Base-by-base conservation (phyloP, 495 filamentous ascomycete genomes). In the Penicillium odoratum region DNA sequence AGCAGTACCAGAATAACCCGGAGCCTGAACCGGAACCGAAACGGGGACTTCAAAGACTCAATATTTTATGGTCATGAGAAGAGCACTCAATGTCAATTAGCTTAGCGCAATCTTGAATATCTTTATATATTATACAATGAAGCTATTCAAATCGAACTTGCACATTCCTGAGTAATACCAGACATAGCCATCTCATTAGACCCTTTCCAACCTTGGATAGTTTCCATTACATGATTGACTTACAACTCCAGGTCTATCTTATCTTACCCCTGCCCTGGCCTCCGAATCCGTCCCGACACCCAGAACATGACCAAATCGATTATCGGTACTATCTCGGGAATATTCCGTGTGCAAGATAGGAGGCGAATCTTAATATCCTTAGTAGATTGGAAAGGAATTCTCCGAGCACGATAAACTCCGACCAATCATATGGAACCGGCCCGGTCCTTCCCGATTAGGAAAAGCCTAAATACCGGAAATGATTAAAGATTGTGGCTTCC, bases 361-460 rank as follows among this genome's bases (percentile, higher is more conserved):
- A 40, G 38, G 38, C 38, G 72, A 67, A 9, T 69, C 81, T 43
- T 67, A 69, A 5, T 69, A 72, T 5, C 64, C 83, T 31, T 81
- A 81, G 2, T 68, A 69, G 4, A 89, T 89, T 68, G 78, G 86
- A 69, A 88, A 80, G 67, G 74, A 78, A 30, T 85, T 36, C 38
- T 40, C 38, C 38, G 38, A 16, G 15, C 33, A 85, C 0, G 85
- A 90, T 66, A 86, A 83, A 34, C 52, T 3, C 29, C 36, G 33
- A 11, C 28, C 21, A 28, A 57, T 57, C 8, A 38, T 8, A 44
- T 33, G 38, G n/a, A 9, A 58, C 53, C 61, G 57, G 56, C 29
- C 61, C 61, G 61, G 51, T 36, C 38, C 43, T 63, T 18, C 58
- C 48, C 21, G 29, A 64, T 48, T 21, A n/a, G 56, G 60, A 43